Percentiles rank a stretch among this genome's conserved stretches.
Evolutionary conservation across 208 protist genomes (phyloP).

Genomic region (Leishmania tropica): DNA sequence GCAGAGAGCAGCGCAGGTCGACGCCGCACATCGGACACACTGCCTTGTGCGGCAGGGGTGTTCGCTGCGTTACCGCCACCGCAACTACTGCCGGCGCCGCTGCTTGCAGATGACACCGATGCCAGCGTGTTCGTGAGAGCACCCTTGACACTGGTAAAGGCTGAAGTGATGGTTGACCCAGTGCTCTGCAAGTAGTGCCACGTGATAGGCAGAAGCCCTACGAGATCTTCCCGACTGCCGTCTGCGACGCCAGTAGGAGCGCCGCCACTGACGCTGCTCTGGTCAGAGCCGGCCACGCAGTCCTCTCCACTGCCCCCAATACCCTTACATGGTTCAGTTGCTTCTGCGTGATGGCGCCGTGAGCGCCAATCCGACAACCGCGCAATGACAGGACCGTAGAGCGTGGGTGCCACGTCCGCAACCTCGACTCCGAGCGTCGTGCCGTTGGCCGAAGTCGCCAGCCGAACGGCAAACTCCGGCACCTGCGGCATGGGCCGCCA

Average conservation of each 20-base stretch:
- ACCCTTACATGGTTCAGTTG: neutral
- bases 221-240: constrained; percentile 10
- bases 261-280: neutral
- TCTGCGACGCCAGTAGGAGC: neutral
- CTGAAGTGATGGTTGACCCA: constrained; percentile 24
- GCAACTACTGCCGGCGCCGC: neutral
- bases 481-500: constrained; percentile 47
- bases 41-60: neutral
- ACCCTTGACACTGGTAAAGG: constrained; percentile 7
- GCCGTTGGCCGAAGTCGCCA: constrained; percentile 52
- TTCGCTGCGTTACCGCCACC: neutral
- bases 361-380: constrained; percentile 11
- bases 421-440: constrained; percentile 52
- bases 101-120: neutral
- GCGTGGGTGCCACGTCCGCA: constrained; percentile 42
- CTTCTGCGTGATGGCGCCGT: neutral
- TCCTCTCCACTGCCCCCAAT: neutral
- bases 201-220: constrained; percentile 28
- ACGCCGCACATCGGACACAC: neutral
- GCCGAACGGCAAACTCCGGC: constrained; percentile 38
- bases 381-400: constrained; percentile 24
- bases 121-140: constrained; percentile 9
- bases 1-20: neutral
- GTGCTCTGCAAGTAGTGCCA: constrained; percentile 28
- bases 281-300: neutral